Base-by-base conservation (phyloP, 163 green algal genomes). In the Trebouxia gelatinosa region DNA sequence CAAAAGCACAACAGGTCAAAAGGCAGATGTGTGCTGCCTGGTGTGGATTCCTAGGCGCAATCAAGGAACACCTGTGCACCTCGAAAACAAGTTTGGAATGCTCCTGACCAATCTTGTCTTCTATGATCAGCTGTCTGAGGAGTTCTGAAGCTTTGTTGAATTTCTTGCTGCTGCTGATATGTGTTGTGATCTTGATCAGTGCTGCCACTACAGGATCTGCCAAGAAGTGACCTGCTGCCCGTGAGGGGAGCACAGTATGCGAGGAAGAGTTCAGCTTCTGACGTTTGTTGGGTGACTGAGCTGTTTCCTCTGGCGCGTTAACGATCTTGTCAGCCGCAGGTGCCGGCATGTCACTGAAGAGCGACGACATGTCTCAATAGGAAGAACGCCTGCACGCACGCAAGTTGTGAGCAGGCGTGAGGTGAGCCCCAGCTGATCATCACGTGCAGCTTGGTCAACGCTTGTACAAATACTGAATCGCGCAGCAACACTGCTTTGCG, bases 91-190 rank as follows among this genome's bases (percentile, higher is more conserved):
- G 68, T 28, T 40, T 62, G 11, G 68, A 46, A 37, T 76, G 40
- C 40, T 61, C 40, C 17, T 61, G 6, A 11, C 28, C 29, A 31
- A 76, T 59, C 13, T 40, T 81, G 70, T 78, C 72, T 26, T 87
- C 72, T 19, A 51, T 2, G 21, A 93, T 58, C 54, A 94, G 86
- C 84, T 94, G 85, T 7, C 87, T 79, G 74, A 94, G 83, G 62
- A 94, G 81, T 2, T 81, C 64, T 3, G 85, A 83, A 0, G 91
- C 91, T 72, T 95, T 95, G 23, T 35, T 31, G 68, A 95, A 93
- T 80, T 96, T 96, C 62, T 78, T 84, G 9, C 83, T 76, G 39
- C 87, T 90, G 66, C 70, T 50, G 13, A 95, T 91, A 80, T 94
- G 89, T 5, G 62, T 46, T 0, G 57, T 57, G 21, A 95, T 88